These are phyloP conservation scores for Paramecium sonneborni DNA, from an alignment of 73 alveolate genomes.

Conservation along the genomic window DNA sequence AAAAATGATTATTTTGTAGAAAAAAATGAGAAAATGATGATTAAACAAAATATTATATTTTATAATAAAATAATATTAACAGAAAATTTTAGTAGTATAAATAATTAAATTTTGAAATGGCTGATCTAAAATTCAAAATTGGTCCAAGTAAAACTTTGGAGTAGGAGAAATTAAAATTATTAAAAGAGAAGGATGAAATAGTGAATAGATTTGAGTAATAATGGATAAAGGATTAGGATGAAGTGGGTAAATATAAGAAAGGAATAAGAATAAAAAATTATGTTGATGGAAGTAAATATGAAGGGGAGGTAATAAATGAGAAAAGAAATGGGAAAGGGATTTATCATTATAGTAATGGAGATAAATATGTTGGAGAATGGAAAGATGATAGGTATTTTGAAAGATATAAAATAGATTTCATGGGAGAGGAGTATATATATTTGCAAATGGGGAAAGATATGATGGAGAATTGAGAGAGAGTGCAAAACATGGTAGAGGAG, in stretches of 20 bases:
- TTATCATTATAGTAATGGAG: conserved; percentile 33
- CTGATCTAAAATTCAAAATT: conserved; percentile 25
- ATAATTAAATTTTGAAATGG: conserved; percentile 18
- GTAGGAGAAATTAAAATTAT: neutral
- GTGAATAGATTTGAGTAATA: neutral
- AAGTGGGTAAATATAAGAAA: conserved; percentile 5
- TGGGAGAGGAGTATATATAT: conserved; percentile 62
- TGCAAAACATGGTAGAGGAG: conserved; percentile 67
- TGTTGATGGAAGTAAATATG: conserved; percentile 67
- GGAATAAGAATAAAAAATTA: conserved; percentile 55
- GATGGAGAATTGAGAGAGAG: conserved; percentile 57
- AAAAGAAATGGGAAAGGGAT: conserved; percentile 64
- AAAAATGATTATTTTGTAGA: too few species aligned
- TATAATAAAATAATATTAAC: neutral
- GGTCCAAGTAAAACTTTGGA: neutral
- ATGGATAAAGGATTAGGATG: conserved; percentile 38
- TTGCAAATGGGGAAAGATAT: conserved; percentile 56
- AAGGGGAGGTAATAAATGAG: conserved; percentile 64
- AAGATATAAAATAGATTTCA: conserved; percentile 18
- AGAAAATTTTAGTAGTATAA: neutral
- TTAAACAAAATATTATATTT: neutral
- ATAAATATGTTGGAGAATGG: conserved; percentile 55
- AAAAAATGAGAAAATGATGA: too few species aligned
- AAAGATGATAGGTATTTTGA: conserved; percentile 35
- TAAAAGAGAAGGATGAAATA: conserved; percentile 43